Percentiles rank a stretch among this genome's conserved stretches.
phyloP scores from a whole-genome alignment of 805 yeast genomes.

The Saccharomycopsis guyanensis region DNA sequence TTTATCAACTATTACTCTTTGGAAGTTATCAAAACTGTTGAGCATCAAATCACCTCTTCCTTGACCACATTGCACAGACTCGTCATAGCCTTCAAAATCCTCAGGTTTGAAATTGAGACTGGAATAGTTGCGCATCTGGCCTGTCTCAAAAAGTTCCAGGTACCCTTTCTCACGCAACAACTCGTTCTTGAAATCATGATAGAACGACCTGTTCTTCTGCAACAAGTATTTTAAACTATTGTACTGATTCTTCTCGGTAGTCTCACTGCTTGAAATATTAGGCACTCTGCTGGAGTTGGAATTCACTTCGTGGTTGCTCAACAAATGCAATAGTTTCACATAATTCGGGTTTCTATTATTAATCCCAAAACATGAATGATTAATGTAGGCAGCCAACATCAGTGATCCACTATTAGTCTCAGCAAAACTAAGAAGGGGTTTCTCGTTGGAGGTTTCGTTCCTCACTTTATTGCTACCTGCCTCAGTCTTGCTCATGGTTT shows the following conservation, averaged over 20 bases:
- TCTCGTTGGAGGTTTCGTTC: not conserved
- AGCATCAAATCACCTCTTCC: conserved; percentile 12
- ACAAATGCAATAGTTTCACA: conserved; percentile 7
- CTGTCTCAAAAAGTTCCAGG: conserved; percentile 15
- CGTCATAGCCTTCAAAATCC: conserved; percentile 4
- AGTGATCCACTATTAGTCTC: conserved; percentile 16
- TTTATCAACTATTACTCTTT: conserved; percentile 7
- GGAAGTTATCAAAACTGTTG: conserved; percentile 14
- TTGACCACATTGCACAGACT: not conserved
- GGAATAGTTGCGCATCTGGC: conserved; percentile 15
- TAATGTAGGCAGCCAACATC: conserved; percentile 11
- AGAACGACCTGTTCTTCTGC: conserved; percentile 10
- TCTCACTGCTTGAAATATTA: not conserved
- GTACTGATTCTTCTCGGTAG: conserved; percentile 15
- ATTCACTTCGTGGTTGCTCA: conserved; percentile 10
- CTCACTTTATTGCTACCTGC: not conserved
- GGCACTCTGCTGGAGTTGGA: not conserved
- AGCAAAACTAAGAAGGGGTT: not conserved
- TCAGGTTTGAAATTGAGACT: conserved; percentile 15
- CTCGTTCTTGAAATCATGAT: conserved; percentile 13
- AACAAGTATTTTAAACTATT: conserved; percentile 14
- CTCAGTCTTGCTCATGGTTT: not conserved
- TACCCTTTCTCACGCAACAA: conserved; percentile 18
- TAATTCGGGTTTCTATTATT: conserved; percentile 11
- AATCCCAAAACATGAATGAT: conserved; percentile 3